Conservation (phyloP, 169 alveolate species). For the Amoebophrya sp. region DNA sequence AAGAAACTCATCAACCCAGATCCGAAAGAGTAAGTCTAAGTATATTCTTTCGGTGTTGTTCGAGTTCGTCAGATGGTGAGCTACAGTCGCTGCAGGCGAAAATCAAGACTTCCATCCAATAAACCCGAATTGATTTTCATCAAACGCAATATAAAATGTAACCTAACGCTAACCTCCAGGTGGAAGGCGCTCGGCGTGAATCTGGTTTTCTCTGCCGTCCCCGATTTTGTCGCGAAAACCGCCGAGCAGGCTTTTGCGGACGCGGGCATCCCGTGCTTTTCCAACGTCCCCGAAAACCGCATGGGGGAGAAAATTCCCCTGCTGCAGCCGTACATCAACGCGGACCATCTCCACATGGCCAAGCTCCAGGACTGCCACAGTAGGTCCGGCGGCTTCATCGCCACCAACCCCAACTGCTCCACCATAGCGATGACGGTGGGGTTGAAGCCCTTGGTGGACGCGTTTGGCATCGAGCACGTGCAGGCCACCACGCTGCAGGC, state of each 20-base stretch:
- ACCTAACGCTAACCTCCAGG: not conserved
- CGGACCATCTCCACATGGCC: not conserved
- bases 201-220: not conserved
- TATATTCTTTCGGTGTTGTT: too few relatives aligned
- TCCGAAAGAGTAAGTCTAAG: not conserved
- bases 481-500: not conserved
- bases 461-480: not conserved
- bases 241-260: not conserved
- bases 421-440: not conserved
- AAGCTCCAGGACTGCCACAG: not conserved
- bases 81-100: too few relatives aligned
- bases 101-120: too few relatives aligned
- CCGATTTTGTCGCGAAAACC: not conserved
- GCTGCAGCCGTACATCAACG: not conserved
- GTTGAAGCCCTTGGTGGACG: not conserved
- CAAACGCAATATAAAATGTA: not conserved
- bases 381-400: not conserved
- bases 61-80: too few relatives aligned
- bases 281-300: not conserved
- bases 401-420: not conserved
- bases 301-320: not conserved
- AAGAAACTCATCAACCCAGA: not conserved
- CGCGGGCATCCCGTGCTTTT: not conserved
- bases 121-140: not conserved
- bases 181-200: not conserved